Conservation (phyloP, 169 alveolate species). For the Eimeria necatrix region DNA sequence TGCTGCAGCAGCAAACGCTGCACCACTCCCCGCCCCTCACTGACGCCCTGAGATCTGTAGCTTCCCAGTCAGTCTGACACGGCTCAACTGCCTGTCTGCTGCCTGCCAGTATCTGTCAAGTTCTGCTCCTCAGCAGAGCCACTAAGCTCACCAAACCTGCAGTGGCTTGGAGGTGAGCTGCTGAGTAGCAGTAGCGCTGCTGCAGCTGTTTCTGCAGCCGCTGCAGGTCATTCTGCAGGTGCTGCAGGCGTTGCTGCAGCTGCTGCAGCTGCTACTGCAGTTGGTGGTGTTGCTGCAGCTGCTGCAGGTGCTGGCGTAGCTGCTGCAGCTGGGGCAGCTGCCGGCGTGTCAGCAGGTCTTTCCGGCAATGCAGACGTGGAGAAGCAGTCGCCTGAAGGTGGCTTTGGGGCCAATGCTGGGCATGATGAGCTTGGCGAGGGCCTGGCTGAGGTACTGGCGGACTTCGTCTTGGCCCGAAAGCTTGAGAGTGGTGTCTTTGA, state of each 20-base stretch:
- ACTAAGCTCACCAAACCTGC: too few species aligned
- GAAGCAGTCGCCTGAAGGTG: conserved; percentile 17
- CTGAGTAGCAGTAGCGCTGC: background rate
- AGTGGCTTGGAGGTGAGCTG: background rate
- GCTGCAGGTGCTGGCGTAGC: too few species aligned
- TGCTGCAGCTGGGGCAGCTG: background rate
- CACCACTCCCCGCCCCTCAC: background rate
- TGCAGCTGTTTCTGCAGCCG: conserved; percentile 2
- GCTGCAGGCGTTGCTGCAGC: background rate
- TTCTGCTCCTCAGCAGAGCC: too few species aligned
- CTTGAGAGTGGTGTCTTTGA: background rate
- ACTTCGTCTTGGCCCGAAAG: background rate
- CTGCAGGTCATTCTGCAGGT: background rate
- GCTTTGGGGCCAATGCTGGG: conserved; percentile 17
- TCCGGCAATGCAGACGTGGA: conserved; percentile 19
- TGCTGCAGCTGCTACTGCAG: background rate
- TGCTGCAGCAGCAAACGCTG: background rate
- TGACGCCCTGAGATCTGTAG: too few species aligned
- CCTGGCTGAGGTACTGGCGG: background rate
- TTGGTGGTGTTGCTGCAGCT: background rate
- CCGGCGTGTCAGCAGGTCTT: background rate
- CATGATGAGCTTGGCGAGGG: conserved; percentile 2
- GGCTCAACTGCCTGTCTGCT: too few species aligned
- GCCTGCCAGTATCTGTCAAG: too few species aligned
- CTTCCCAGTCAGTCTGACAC: too few species aligned